phyloP scores from a whole-genome alignment of 306 rosid species.

The Styphnolobium japonicum region DNA sequence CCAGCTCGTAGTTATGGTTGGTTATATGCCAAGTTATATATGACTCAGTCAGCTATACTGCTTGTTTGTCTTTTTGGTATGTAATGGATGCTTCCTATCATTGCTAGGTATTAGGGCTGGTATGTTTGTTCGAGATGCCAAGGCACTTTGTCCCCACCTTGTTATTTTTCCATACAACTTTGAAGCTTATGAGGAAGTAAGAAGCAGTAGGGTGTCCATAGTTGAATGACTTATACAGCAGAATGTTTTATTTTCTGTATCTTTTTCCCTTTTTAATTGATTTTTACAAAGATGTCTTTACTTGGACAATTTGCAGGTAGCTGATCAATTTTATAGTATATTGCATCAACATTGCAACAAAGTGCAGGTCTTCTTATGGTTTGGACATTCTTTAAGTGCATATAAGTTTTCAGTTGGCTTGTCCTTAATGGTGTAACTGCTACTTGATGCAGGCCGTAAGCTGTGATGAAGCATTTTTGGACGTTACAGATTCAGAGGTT shows the following conservation, averaged over 20 bases:
- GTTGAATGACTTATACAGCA: constrained; percentile 3
- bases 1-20: constrained; percentile 91
- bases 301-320: constrained; percentile 67
- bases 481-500: constrained; percentile 55
- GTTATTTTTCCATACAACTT: constrained; percentile 82
- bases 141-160: constrained; percentile 75
- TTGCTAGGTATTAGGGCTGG: constrained; percentile 83
- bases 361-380: constrained; percentile 73
- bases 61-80: constrained; percentile 11
- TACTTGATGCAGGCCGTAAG: constrained; percentile 76
- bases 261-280: not conserved
- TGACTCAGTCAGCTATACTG: not conserved
- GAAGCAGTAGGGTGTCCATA: constrained; percentile 9
- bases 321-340: constrained; percentile 80
- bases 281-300: constrained; percentile 20
- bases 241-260: not conserved
- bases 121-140: constrained; percentile 91
- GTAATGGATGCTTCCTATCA: constrained; percentile 10
- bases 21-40: constrained; percentile 33
- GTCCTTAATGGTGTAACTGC: constrained; percentile 11
- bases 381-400: constrained; percentile 19
- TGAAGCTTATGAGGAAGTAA: constrained; percentile 91
- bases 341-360: constrained; percentile 75
- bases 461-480: constrained; percentile 96
- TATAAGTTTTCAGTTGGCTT: constrained; percentile 2